These are phyloP conservation scores for Trichoderma sp. DNA, from an alignment of 2,329 filamentous ascomycete species.

Conservation along the genomic window DNA sequence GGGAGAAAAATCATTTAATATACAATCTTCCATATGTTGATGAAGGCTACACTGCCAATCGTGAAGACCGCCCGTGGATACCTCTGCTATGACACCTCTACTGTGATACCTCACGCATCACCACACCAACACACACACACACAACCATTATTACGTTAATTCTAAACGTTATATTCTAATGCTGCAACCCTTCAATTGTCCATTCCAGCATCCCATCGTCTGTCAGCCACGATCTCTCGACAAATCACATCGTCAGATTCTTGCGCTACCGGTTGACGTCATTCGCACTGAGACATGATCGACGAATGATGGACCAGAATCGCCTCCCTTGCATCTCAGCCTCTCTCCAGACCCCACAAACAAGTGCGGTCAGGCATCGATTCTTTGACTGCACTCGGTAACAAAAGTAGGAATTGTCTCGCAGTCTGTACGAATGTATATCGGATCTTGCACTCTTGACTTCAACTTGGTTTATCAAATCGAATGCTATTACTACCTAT, in stretches of 20 bases:
- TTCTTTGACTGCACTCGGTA: neutral
- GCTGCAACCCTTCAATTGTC: neutral
- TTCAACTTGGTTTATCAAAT: neutral
- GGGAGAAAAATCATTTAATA: too few species aligned
- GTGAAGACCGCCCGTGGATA: too few species aligned
- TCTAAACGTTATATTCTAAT: neutral
- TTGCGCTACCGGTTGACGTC: conserved; percentile 9
- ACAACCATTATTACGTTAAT: neutral
- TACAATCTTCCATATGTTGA: too few species aligned
- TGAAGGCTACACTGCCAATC: too few species aligned
- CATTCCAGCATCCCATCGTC: neutral
- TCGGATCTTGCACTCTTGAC: neutral
- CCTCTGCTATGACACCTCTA: neutral
- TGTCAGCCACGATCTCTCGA: neutral
- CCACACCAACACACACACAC: neutral
- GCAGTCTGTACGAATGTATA: neutral
- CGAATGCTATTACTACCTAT: neutral
- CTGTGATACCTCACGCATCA: neutral
- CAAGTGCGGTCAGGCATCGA: neutral
- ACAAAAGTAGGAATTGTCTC: neutral
- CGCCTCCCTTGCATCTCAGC: conserved; percentile 1
- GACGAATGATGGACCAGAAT: neutral
- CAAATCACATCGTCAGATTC: conserved; percentile 2
- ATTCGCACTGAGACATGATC: neutral
- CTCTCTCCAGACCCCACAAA: neutral